Base-by-base conservation (phyloP, 768 basidiomycete genomes). In the Pulveroboletus ravenelii region DNA sequence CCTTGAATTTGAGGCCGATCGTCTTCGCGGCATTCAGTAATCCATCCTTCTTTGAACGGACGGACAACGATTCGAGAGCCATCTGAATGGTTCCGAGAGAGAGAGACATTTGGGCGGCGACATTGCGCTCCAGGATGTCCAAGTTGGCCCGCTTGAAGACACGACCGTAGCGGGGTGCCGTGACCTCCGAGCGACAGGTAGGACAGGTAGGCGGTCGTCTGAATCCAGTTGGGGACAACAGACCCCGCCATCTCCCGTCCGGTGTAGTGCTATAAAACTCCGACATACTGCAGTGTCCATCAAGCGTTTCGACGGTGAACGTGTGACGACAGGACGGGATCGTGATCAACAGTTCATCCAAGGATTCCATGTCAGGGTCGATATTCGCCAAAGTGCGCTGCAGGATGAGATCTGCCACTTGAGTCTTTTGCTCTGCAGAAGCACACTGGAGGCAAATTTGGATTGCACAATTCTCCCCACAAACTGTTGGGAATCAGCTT, bases 271-370 rank as follows among this genome's bases (percentile, higher is more conserved):
- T 54, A 60, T 88, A 88, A 57, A 76, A 83, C 4, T 77, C 73
- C 0, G 45, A 41, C 64, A 88, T 71, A 13, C 67, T 59, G 54
- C 78, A 80, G 38, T 74, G 68, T 0, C 84, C 85, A 55, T 89
- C 86, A 17, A 89, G 71, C 0, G 83, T 84, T 61, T 85, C 85
- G 14, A 85, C 77, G 0, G 87, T 87, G 62, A 89, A 87, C 2
- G 76, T 65, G 62, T 89, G 87, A 0, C 75, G 55, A 59, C 87
- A 88, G 15, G 67, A 67, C 0, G 79, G 79, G 37, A 86, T 72
- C 1, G 84, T 83, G 58, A 87, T 82, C 45, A 82, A 57, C 10
- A 79, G 62, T 34, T 81, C 77, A 51, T 80, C 78, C 29, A 79
- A 42, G 3, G 68, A 63, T 5, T 61, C 70, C 13, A 54, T 43